Evolutionary conservation across 345 rosid species (phyloP).

Genomic region (Brassica incana): DNA sequence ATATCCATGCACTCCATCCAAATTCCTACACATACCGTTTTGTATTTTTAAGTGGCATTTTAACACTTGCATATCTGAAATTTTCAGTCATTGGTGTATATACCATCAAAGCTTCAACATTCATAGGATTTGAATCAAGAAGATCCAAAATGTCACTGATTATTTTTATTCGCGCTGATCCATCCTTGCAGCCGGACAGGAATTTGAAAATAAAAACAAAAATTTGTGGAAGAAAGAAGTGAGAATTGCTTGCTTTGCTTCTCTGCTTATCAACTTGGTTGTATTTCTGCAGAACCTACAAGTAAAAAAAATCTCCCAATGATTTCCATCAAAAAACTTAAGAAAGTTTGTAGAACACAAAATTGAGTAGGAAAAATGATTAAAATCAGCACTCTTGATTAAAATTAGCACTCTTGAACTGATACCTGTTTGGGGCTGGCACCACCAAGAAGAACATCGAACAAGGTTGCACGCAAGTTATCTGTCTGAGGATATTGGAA

Average conservation of each 20-base stretch:
- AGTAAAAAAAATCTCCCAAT: not conserved
- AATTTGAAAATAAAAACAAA: slow-evolving; percentile 72
- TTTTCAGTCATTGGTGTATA: slow-evolving; percentile 2
- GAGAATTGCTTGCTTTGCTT: slow-evolving; percentile 62
- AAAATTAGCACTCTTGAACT: slow-evolving; percentile 18
- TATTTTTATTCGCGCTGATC: slow-evolving; percentile 64
- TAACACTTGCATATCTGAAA: slow-evolving; percentile 12
- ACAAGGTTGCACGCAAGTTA: slow-evolving; percentile 82
- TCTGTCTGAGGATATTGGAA: slow-evolving; percentile 84
- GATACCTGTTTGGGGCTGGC: slow-evolving; percentile 97
- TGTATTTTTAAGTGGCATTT: slow-evolving; percentile 33
- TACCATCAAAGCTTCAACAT: slow-evolving; percentile 95
- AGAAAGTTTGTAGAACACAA: slow-evolving; percentile 18
- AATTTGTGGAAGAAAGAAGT: slow-evolving; percentile 82
- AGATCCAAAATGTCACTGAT: slow-evolving; percentile 76
- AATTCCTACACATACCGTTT: slow-evolving; percentile 54
- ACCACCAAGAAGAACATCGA: slow-evolving; percentile 97
- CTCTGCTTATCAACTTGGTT: slow-evolving; percentile 61
- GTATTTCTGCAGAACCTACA: slow-evolving; percentile 82
- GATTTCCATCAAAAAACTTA: slow-evolving; percentile 15
- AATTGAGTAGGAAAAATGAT: not conserved
- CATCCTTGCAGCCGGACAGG: slow-evolving; percentile 66
- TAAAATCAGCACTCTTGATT: not conserved
- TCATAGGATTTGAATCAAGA: slow-evolving; percentile 83
- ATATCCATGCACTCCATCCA: slow-evolving; percentile 94